phyloP scores from a whole-genome alignment of 2,329 filamentous ascomycete genomes.

The Aspergillus sojae region DNA sequence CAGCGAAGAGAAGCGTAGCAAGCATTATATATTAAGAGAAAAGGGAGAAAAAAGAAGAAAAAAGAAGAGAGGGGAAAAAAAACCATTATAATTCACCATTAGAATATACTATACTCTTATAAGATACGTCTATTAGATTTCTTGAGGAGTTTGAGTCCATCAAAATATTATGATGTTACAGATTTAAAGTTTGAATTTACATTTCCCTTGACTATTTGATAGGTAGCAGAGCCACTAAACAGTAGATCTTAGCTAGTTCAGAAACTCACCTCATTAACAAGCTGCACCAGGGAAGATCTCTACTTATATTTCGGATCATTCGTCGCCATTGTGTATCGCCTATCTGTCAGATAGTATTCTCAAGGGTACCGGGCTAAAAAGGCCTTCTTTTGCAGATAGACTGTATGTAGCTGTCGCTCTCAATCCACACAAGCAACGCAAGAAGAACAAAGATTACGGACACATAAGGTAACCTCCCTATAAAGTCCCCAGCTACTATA shows the following conservation, averaged over 20 bases:
- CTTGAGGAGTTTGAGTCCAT: not conserved
- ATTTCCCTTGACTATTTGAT: not conserved
- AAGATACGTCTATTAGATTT: not conserved
- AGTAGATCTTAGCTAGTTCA: not conserved
- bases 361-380: too few relatives aligned
- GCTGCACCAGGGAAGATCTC: not conserved
- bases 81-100: too few relatives aligned
- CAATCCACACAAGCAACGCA: not conserved
- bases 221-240: not conserved
- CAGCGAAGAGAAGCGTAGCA: too few relatives aligned
- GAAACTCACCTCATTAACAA: not conserved
- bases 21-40: too few relatives aligned
- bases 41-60: too few relatives aligned
- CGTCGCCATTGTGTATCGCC: too few relatives aligned
- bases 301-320: not conserved
- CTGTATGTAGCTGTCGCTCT: not conserved
- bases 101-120: not conserved
- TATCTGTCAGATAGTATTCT: too few relatives aligned
- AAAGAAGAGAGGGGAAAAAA: too few relatives aligned
- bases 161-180: not conserved
- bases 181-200: too few relatives aligned
- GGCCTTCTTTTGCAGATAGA: not conserved
- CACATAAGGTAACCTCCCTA: not conserved
- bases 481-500: not conserved
- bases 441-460: not conserved